Percentiles rank a stretch among this genome's conserved stretches.
phyloP scores from a whole-genome alignment of 2,329 filamentous ascomycete species.

The Blastomyces parvus region DNA sequence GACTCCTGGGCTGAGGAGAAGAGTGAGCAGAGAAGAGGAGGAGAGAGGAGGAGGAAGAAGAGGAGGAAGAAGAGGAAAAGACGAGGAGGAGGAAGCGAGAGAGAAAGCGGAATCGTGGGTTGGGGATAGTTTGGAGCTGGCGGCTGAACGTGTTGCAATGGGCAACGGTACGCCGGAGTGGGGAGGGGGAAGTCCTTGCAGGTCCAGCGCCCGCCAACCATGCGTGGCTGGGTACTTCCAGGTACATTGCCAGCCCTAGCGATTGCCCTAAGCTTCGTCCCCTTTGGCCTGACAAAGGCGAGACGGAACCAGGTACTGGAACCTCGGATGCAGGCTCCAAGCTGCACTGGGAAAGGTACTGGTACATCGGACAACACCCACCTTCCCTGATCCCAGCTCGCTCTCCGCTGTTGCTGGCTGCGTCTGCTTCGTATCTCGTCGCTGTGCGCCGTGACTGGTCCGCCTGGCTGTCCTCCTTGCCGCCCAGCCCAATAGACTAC shows the following conservation, averaged over 20 bases:
- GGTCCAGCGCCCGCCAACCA: background rate
- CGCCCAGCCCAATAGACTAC: conserved; percentile 5
- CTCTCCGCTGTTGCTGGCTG: background rate
- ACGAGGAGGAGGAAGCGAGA: background rate
- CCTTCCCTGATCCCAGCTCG: background rate
- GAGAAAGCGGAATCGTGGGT: conserved; percentile 3
- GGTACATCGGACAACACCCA: background rate
- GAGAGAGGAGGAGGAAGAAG: conserved; percentile 14
- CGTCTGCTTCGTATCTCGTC: background rate
- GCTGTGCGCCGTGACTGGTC: background rate
- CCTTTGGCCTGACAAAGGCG: background rate
- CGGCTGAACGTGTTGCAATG: conserved; percentile 16
- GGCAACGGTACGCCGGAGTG: conserved; percentile 16
- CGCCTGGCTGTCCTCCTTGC: background rate
- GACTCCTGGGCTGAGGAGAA: conserved; percentile 18
- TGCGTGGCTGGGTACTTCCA: background rate
- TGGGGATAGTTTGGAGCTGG: conserved; percentile 4
- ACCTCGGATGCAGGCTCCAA: background rate
- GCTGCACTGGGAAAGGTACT: background rate
- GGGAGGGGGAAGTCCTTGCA: conserved; percentile 7
- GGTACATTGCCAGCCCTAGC: background rate
- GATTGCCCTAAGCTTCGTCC: background rate
- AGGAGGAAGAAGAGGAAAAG: conserved; percentile 10
- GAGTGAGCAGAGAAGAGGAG: conserved; percentile 18
- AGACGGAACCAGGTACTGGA: background rate